Evolutionary conservation across 371 early-diverging fungal genomes (phyloP).

Genomic region (Mortierella sp.): DNA sequence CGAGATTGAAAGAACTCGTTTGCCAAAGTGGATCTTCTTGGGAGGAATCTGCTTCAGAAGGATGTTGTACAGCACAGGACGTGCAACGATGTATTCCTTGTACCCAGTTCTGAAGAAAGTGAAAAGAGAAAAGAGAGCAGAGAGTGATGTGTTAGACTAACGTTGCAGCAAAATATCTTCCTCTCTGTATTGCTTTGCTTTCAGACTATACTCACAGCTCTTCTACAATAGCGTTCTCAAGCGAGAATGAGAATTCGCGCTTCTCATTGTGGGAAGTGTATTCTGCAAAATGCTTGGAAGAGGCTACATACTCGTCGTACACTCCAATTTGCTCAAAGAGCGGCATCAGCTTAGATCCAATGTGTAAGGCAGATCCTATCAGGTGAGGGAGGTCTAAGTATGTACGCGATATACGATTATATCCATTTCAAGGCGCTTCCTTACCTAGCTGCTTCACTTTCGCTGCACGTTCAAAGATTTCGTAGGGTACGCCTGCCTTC

Average conservation of each 20-base stretch:
- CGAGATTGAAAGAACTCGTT: constrained; percentile 1
- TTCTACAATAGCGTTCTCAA: constrained; percentile 7
- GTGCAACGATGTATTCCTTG: background rate
- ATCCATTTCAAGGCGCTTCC: no score
- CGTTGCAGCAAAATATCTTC: no score
- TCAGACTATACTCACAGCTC: constrained; percentile 1
- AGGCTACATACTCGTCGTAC: constrained; percentile 10
- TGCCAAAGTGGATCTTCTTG: constrained; percentile 7
- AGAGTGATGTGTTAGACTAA: no score
- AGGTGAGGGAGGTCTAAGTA: no score
- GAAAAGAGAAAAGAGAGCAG: no score
- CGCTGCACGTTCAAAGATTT: no score
- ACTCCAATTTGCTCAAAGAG: constrained; percentile 19
- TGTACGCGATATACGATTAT: no score
- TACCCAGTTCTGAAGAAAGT: background rate
- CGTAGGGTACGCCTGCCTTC: no score
- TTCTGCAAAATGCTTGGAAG: background rate
- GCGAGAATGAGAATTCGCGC: background rate
- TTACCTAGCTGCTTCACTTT: no score
- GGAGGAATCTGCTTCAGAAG: constrained; percentile 15
- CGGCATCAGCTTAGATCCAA: constrained; percentile 8
- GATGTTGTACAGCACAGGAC: constrained; percentile 5
- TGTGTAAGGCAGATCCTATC: constrained; percentile 9
- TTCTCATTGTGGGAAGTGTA: constrained; percentile 5
- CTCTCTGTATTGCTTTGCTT: no score